These are phyloP conservation scores for Tylopilus subfusipes DNA, from an alignment of 768 basidiomycete genomes.

Conservation along the genomic window DNA sequence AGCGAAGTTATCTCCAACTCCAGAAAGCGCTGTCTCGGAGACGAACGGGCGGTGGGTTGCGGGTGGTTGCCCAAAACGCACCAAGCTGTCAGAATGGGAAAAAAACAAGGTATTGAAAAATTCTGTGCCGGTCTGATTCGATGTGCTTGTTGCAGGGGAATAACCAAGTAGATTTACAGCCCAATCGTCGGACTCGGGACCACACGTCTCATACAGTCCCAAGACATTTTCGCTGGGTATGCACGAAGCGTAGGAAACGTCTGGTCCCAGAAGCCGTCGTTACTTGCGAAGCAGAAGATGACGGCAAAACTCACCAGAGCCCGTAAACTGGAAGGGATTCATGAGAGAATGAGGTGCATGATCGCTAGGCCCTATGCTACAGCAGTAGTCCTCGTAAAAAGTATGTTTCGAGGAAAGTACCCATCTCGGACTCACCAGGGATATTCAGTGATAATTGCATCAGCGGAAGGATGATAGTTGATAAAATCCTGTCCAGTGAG, in stretches of 20 bases:
- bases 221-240: not conserved
- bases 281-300: not conserved
- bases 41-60: not conserved
- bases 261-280: conserved; percentile 3
- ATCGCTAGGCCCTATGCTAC: not conserved
- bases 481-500: not conserved
- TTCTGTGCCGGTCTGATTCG: not conserved
- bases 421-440: not conserved
- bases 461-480: not conserved
- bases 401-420: not conserved
- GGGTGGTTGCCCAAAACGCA: not conserved
- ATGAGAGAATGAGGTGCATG: not conserved
- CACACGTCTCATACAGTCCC: not conserved
- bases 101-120: not conserved
- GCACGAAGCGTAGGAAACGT: not conserved
- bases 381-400: no score
- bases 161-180: not conserved
- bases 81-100: not conserved
- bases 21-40: not conserved
- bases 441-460: not conserved
- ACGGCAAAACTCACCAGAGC: not conserved
- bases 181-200: not conserved
- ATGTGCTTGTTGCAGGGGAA: not conserved
- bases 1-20: not conserved
- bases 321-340: not conserved